phyloP scores from a whole-genome alignment of 352 stramenopile genomes.

The Detonula confervacea region DNA sequence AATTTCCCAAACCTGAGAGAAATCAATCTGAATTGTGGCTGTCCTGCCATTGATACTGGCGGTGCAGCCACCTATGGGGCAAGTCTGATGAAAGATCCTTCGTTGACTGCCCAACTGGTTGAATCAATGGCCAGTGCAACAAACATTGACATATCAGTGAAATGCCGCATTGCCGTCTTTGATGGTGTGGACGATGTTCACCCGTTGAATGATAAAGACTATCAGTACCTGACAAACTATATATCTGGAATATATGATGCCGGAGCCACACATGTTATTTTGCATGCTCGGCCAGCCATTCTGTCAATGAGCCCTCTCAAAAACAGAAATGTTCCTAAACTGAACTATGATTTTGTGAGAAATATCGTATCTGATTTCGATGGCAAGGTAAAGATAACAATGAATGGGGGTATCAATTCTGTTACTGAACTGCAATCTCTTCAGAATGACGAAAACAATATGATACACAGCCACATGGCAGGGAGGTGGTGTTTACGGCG shows the following conservation, averaged over 20 bases:
- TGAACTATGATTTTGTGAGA: constrained; percentile 59
- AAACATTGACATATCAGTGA: constrained; percentile 49
- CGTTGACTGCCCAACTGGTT: constrained; percentile 44
- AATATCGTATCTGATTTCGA: constrained; percentile 51
- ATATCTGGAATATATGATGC: constrained; percentile 36
- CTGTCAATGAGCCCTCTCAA: constrained; percentile 59
- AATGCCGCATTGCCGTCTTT: constrained; percentile 57
- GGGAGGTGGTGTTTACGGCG: constrained; percentile 50
- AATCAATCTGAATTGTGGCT: constrained; percentile 72
- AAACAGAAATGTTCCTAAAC: constrained; percentile 57
- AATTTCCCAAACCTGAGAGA: constrained; percentile 39
- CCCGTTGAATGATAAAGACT: constrained; percentile 36
- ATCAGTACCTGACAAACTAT: constrained; percentile 49
- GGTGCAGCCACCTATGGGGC: constrained; percentile 56
- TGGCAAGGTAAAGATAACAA: constrained; percentile 41
- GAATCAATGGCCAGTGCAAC: constrained; percentile 21
- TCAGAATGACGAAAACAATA: constrained; percentile 9
- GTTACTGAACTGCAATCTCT: constrained; percentile 40
- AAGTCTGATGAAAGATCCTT: constrained; percentile 58
- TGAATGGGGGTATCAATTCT: constrained; percentile 62
- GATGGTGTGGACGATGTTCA: constrained; percentile 49
- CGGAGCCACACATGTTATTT: constrained; percentile 50
- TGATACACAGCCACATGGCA: constrained; percentile 48
- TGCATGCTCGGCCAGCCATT: constrained; percentile 59
- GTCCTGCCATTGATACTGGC: constrained; percentile 58